These are phyloP conservation scores for Neoarthrinium moseri DNA, from an alignment of 2,329 filamentous ascomycete species.

Conservation along the genomic window DNA sequence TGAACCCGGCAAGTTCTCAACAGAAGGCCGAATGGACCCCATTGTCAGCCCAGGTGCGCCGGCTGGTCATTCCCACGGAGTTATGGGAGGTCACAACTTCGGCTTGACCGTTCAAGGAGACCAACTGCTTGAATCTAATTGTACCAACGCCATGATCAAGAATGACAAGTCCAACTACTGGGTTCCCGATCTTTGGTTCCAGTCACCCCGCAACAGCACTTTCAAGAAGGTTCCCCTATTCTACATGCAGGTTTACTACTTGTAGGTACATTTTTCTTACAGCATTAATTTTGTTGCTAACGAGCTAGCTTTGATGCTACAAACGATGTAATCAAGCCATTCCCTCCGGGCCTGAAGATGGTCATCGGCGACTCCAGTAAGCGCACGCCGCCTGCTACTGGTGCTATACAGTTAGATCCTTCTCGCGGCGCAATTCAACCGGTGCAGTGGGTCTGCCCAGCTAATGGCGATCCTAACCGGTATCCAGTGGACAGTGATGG, in stretches of 20 bases:
- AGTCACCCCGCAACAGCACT: constrained; percentile 58
- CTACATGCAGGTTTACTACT: constrained; percentile 77
- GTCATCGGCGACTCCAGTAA: constrained; percentile 62
- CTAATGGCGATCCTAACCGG: constrained; percentile 46
- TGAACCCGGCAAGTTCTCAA: constrained; percentile 50
- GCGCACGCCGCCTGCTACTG: constrained; percentile 55
- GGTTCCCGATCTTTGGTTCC: constrained; percentile 70
- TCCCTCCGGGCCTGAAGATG: constrained; percentile 71
- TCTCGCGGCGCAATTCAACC: constrained; percentile 50
- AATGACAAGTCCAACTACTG: constrained; percentile 76
- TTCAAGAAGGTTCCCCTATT: constrained; percentile 68
- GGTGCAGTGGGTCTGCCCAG: constrained; percentile 61
- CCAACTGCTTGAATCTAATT: constrained; percentile 58
- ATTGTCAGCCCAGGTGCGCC: constrained; percentile 61
- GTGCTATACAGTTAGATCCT: constrained; percentile 50
- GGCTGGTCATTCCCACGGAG: constrained; percentile 65
- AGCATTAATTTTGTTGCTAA: too few species aligned
- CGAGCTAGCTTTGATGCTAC: constrained; percentile 54
- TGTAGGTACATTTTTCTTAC: constrained; percentile 41
- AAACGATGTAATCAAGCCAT: constrained; percentile 65
- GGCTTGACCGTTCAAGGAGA: constrained; percentile 59
- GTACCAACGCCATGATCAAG: constrained; percentile 67
- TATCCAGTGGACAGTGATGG: constrained; percentile 57
- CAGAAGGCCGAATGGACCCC: constrained; percentile 63
- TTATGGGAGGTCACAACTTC: constrained; percentile 71